Evolutionary conservation across 1,284 basidiomycete species (phyloP), one percentile per base, ranked within the genome.

Genomic region (Mycena sp.): DNA sequence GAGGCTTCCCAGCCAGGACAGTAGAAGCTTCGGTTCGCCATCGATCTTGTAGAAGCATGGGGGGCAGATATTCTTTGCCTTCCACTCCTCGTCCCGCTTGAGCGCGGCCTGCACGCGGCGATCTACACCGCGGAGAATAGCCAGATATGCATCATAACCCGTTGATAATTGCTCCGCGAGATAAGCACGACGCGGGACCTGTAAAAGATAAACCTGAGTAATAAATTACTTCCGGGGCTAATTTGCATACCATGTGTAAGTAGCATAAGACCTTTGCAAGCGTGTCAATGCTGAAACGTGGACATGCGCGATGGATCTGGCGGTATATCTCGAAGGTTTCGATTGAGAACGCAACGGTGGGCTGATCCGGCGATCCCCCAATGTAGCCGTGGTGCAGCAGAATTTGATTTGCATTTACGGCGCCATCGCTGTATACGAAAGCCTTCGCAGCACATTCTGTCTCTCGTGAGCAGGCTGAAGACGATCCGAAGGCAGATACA

Each of bases 1-100:
- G 43, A 78, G 69, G 4, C 67, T 58, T 7, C 64, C 48, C 3
- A 78, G 65, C 0, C 73, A 59, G 0, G 58, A 53, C 35, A 70
- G 72, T 4, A 46, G 6, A 0, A 75, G 58, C 0, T 58, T 58
- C 0, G 62, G 57, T 50, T 78, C 75, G 28, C 71, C 67, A 10
- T 71, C 59, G 10, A 73, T 63, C 63, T 69, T 56, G 54, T 69
- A 65, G 16, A 64, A 17, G 56, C 67, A 66, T 4, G 65, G 54
- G 0, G 65, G 55, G 41, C 71, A 72, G 9, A 53, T 28, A 52
- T 70, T 49, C 37, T 58, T 28, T 14, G 58, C 40, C 4, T 61
- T 56, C 67, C 68, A 69, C 3, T 67, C 37, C 14, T 26, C 28
- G 23, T 62, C 54, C 3, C 53, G 66, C 14, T 38, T 30, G 1